phyloP scores from a whole-genome alignment of 75 land plant species.

The Sequoia sempervirens region DNA sequence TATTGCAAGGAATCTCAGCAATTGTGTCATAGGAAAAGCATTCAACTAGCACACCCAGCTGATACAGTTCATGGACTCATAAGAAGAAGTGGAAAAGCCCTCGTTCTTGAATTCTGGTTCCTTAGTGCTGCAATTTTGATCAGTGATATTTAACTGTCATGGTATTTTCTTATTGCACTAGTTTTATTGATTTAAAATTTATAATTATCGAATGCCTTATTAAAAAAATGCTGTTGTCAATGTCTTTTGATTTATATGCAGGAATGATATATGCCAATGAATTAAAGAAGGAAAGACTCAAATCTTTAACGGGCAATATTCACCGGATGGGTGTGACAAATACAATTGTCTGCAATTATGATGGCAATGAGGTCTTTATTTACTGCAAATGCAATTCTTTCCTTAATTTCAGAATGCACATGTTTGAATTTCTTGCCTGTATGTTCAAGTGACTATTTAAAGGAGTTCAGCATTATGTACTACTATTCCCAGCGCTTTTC shows the following conservation, averaged over 20 bases:
- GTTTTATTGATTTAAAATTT: not conserved
- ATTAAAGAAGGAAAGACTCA: constrained; percentile 67
- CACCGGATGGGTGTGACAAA: constrained; percentile 95
- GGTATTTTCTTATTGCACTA: not conserved
- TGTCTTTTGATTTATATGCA: constrained; percentile 12
- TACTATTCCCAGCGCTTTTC: not conserved
- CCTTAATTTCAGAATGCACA: not conserved
- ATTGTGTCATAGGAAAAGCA: not conserved
- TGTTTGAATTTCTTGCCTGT: not conserved
- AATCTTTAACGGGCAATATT: constrained; percentile 75
- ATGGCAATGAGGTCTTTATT: constrained; percentile 80
- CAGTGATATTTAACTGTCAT: not conserved
- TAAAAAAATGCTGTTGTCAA: not conserved
- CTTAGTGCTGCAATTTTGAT: not conserved
- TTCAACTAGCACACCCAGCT: not conserved
- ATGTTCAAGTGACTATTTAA: not conserved
- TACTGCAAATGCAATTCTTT: not conserved
- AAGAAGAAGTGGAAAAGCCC: not conserved
- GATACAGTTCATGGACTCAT: not conserved
- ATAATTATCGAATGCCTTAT: not conserved
- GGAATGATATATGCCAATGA: constrained; percentile 94
- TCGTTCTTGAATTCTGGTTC: not conserved
- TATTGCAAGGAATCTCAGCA: not conserved
- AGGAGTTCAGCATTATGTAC: not conserved
- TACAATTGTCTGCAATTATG: constrained; percentile 84